These are phyloP conservation scores for Kwoniella newhampshirensis DNA, from an alignment of 768 basidiomycete species.

Conservation along the genomic window DNA sequence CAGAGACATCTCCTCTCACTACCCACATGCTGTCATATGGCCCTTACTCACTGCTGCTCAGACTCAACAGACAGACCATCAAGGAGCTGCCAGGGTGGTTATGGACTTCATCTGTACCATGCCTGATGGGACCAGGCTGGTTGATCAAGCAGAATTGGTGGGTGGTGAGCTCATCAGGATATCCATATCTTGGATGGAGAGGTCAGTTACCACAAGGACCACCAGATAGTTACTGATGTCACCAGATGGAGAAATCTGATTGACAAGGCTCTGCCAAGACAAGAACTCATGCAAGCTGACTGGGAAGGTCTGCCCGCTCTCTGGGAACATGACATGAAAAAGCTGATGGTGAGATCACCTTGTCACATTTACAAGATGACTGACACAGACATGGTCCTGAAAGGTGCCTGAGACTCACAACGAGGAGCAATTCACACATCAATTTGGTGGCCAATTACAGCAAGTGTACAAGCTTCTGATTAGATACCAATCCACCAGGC, in stretches of 20 bases:
- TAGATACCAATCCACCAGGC: conserved; percentile 26
- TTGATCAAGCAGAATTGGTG: conserved; percentile 47
- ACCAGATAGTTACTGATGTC: conserved; percentile 15
- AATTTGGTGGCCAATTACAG: conserved; percentile 35
- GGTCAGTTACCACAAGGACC: conserved; percentile 20
- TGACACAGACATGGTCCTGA: too few relatives aligned
- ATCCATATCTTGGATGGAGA: conserved; percentile 44
- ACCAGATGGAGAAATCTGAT: conserved; percentile 41
- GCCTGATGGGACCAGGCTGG: conserved; percentile 41
- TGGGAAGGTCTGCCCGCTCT: conserved; percentile 39
- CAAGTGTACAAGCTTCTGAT: conserved; percentile 27
- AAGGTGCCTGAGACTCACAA: conserved; percentile 48
- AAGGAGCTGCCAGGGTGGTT: conserved; percentile 46
- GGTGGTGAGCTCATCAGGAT: conserved; percentile 49
- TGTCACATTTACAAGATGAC: too few relatives aligned
- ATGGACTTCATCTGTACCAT: conserved; percentile 48
- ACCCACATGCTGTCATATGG: conserved; percentile 53
- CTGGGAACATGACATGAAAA: conserved; percentile 40
- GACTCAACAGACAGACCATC: conserved; percentile 43
- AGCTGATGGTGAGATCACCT: conserved; percentile 30
- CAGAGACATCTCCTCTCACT: conserved; percentile 43
- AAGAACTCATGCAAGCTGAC: conserved; percentile 41
- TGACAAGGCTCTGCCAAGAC: conserved; percentile 41
- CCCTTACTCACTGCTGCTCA: conserved; percentile 50
- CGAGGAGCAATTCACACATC: conserved; percentile 48